A percentile compares a stretch with the other conserved stretches of the same genome.
Conservation (phyloP, 805 yeast genomes). For the Metschnikowia picachoensis region DNA sequence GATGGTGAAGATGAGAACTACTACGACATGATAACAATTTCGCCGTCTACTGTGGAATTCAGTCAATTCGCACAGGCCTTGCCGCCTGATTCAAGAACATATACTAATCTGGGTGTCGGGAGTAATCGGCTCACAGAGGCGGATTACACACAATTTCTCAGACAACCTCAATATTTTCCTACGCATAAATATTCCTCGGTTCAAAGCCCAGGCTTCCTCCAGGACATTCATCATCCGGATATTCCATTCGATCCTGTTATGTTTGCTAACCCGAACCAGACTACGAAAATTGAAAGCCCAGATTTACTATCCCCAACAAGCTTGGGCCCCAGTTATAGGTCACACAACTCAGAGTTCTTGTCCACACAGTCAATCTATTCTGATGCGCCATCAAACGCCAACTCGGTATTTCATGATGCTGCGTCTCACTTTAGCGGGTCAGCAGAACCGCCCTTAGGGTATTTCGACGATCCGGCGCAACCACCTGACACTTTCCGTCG, state of each 20-base stretch:
- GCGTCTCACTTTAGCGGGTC: slow-evolving; percentile 26
- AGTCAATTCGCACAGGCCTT: slow-evolving; percentile 1
- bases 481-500: slow-evolving; percentile 24
- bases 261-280: slow-evolving; percentile 14
- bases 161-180: background rate
- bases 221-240: background rate
- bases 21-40: slow-evolving; percentile 29
- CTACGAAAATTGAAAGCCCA: slow-evolving; percentile 8
- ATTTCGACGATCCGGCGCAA: slow-evolving; percentile 5
- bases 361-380: slow-evolving; percentile 28
- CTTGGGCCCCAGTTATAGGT: slow-evolving; percentile 3
- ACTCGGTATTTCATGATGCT: slow-evolving; percentile 36
- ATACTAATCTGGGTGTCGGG: background rate
- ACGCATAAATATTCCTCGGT: background rate
- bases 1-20: slow-evolving; percentile 20
- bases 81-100: background rate
- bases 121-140: background rate
- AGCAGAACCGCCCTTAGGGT: slow-evolving; percentile 2
- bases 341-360: slow-evolving; percentile 11
- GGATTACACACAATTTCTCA: slow-evolving; percentile 3
- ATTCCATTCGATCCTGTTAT: slow-evolving; percentile 4
- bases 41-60: slow-evolving; percentile 23
- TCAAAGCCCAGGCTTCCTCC: background rate
- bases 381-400: slow-evolving; percentile 36
- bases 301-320: slow-evolving; percentile 20